Conservation (phyloP, 139 green algal genomes). For the Desmodesmus armatus region DNA sequence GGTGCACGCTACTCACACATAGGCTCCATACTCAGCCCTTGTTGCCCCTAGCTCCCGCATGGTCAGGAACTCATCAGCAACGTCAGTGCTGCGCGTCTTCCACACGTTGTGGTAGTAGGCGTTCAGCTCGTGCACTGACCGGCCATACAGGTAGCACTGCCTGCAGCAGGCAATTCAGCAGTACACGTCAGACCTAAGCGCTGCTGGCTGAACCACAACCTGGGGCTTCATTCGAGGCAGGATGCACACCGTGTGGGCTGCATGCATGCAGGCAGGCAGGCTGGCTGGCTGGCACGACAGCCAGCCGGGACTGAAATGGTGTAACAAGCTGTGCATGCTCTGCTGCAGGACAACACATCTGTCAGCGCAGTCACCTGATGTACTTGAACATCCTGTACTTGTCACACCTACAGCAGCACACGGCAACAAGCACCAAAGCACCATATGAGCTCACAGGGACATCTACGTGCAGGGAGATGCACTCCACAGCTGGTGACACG, state of each 20-base stretch:
- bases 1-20: too few relatives aligned
- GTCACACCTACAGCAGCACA: not conserved
- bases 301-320: too few relatives aligned
- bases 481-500: too few relatives aligned
- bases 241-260: not conserved
- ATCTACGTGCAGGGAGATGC: too few relatives aligned
- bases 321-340: too few relatives aligned
- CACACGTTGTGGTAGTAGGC: conserved; percentile 44
- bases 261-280: not conserved
- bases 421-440: not conserved
- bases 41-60: too few relatives aligned
- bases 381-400: not conserved
- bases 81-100: not conserved
- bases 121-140: conserved; percentile 31
- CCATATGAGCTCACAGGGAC: too few relatives aligned
- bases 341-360: too few relatives aligned
- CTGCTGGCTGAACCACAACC: not conserved
- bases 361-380: too few relatives aligned
- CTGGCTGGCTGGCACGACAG: too few relatives aligned
- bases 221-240: not conserved
- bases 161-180: not conserved
- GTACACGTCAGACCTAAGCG: not conserved
- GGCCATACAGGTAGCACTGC: not conserved
- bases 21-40: too few relatives aligned
- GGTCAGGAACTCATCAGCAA: too few relatives aligned